A percentile compares a stretch with the other conserved stretches of the same genome.
Conservation (phyloP, 352 stramenopile genomes). For the Phytophthora rubi region DNA sequence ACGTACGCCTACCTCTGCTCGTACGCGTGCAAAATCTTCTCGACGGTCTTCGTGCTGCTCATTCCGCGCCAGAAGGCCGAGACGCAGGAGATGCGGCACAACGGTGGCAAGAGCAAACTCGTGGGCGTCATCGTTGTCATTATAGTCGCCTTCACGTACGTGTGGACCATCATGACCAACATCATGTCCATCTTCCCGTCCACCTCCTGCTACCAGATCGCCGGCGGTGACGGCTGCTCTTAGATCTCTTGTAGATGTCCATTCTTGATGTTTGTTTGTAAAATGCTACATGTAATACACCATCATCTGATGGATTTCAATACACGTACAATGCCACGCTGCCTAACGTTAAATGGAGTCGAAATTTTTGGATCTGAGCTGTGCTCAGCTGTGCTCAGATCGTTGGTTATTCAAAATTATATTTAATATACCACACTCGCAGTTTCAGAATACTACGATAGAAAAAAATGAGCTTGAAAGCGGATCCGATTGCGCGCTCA, state of each 20-base stretch:
- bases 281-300: not conserved
- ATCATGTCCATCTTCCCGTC: constrained; percentile 55
- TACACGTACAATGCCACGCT: constrained; percentile 15
- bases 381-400: no score
- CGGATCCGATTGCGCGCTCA: no score
- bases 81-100: constrained; percentile 53
- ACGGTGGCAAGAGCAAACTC: constrained; percentile 43
- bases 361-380: not conserved
- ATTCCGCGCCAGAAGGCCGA: constrained; percentile 58
- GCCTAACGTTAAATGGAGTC: not conserved
- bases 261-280: not conserved
- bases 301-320: constrained; percentile 2
- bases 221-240: constrained; percentile 45
- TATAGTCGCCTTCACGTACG: constrained; percentile 48
- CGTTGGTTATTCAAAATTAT: no score
- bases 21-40: constrained; percentile 54
- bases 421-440: no score
- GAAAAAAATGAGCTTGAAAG: no score
- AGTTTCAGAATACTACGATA: no score
- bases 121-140: constrained; percentile 46
- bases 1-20: constrained; percentile 45
- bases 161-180: constrained; percentile 63
- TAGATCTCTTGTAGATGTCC: constrained; percentile 14
- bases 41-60: constrained; percentile 48
- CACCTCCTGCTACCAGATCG: constrained; percentile 54